Base-by-base conservation (phyloP, 441 rosid species). In the Pelargonium citronellum region DNA sequence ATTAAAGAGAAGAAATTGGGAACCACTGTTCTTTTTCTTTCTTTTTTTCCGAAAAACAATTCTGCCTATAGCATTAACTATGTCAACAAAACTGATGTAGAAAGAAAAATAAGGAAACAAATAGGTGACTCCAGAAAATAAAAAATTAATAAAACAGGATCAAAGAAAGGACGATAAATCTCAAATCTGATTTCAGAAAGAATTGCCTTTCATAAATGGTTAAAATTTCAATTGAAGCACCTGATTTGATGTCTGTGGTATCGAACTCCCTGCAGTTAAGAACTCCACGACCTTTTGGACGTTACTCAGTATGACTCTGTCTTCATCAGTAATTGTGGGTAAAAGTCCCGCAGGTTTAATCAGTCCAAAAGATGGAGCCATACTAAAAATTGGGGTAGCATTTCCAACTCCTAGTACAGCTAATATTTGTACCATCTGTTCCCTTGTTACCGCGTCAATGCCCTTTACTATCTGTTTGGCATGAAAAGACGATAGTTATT, bases 391-490 rank as follows among this genome's bases (percentile, higher is more conserved):
- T 10, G 96, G 97, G 20, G 84, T 75, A 44, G 74, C 82, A 80
- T 87, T 91, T 75, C 87, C 67, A 66, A 90, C 67, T 41, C 96
- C 99, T 8, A 91, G 82, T 68, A 87, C 47, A 6, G 87, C 91
- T 87, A 87, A 79, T 65, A 87, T 65, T 75, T 83, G 95, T 68
- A 91, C 90, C 61, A 94, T 81, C 80, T 94, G 96, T 77, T 94
- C 96, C 81, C 97, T 87, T 3, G 96, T 82, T 71, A 90, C 85
- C 30, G 99, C 99, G 80, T 94, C 97, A 9, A 94, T 90, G 67
- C 96, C 95, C 83, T 91, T 94, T 15, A 94, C 99, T 72, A 94
- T 85, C 99, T 94, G 89, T 74, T 73, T 67, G n/a, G 16, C 67
- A 72, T 55, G 16, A 43, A 77, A 51, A 71, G 64, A 37, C 15